Evolutionary conservation across 2,329 filamentous ascomycete species (phyloP).

Genomic region (Colletotrichum tabaci): DNA sequence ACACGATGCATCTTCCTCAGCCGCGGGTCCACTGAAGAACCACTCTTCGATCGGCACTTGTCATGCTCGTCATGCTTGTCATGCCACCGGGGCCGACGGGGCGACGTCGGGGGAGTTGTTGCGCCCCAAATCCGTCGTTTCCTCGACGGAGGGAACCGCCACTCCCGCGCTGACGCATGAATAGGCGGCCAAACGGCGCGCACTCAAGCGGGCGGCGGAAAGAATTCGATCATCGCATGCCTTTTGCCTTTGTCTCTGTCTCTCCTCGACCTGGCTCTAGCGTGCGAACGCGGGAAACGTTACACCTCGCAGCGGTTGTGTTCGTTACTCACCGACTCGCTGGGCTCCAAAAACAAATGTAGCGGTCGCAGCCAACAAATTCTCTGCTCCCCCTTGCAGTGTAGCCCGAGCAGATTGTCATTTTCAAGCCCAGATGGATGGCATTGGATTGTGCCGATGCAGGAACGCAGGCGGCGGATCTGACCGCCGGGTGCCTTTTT

Average conservation of each 20-base stretch:
- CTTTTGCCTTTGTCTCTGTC: neutral
- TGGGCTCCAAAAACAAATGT: neutral
- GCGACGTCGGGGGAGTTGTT: neutral
- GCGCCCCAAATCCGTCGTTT: neutral
- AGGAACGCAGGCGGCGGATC: neutral
- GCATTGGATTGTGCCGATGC: neutral
- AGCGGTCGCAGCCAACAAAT: neutral
- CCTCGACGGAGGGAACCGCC: neutral
- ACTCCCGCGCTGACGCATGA: neutral
- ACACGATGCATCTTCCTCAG: neutral
- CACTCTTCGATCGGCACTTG: conserved; percentile 20
- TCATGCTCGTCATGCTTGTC: conserved; percentile 32
- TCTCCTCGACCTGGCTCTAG: neutral
- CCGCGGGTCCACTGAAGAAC: conserved; percentile 16
- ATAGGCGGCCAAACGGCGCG: neutral
- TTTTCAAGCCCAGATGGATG: neutral
- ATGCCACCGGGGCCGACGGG: conserved; percentile 23
- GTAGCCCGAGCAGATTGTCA: neutral
- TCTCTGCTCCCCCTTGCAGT: neutral
- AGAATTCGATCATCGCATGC: neutral
- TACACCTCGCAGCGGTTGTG: conserved; percentile 27
- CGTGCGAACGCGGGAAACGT: conserved; percentile 23
- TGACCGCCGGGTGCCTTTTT: conserved; percentile 11
- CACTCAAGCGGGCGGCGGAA: neutral
- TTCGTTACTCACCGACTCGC: conserved; percentile 25